Evolutionary conservation across 495 filamentous ascomycete species (phyloP).

Genomic region (Tuber aestivum): DNA sequence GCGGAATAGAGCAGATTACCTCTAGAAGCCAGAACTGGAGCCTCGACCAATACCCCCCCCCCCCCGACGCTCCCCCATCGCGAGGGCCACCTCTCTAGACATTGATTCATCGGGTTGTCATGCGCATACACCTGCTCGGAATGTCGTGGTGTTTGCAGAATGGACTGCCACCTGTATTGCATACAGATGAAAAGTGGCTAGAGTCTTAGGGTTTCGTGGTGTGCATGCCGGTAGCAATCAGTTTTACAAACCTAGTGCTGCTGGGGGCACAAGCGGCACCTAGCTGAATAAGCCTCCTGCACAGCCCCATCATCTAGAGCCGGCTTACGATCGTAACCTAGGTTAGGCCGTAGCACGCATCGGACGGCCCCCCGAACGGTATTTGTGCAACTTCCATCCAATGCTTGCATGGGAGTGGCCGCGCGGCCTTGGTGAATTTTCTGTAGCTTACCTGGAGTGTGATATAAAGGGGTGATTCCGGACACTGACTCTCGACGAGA

Average conservation of each 20-base stretch:
- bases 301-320: background rate
- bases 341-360: background rate
- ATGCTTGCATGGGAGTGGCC: background rate
- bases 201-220: no score
- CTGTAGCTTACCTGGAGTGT: background rate
- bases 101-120: background rate
- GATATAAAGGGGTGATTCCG: background rate
- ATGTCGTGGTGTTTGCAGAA: no score
- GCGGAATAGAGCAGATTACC: background rate
- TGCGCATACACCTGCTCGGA: background rate
- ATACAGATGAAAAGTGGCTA: no score
- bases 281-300: background rate
- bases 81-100: background rate
- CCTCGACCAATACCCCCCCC: background rate
- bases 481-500: background rate
- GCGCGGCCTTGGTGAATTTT: background rate
- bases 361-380: background rate
- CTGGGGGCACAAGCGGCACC: no score
- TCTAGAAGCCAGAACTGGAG: background rate
- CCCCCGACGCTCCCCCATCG: no score
- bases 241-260: no score
- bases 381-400: background rate
- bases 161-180: no score
- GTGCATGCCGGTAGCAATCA: no score
- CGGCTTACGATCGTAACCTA: background rate